phyloP scores from a whole-genome alignment of 108 stramenopile species.

The Nannochloropsis gaditana region DNA sequence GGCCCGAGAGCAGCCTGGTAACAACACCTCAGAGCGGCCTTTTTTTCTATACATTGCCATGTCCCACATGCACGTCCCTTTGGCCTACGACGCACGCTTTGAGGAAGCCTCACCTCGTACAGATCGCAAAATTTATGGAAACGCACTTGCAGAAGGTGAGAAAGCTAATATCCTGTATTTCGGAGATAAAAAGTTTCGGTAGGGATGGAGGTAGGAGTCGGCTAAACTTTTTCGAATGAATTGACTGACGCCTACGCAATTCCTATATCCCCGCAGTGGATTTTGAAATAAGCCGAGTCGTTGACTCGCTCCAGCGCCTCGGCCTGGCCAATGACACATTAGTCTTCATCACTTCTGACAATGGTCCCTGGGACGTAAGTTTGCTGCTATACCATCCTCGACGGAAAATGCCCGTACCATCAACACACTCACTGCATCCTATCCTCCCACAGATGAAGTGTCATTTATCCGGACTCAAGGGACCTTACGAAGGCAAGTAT shows the following conservation, averaged over 20 bases:
- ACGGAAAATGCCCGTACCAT: neutral
- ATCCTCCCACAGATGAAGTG: neutral
- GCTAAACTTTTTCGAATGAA: too few relatives aligned
- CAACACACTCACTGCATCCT: neutral
- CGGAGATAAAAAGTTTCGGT: too few relatives aligned
- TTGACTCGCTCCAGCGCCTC: neutral
- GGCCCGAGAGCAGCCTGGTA: neutral
- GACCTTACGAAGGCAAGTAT: conserved; percentile 22
- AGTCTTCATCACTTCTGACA: conserved; percentile 18
- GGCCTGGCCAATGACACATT: neutral
- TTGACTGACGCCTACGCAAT: too few relatives aligned
- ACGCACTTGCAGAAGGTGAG: conserved; percentile 12
- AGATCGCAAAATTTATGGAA: neutral
- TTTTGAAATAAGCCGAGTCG: neutral
- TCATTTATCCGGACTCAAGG: neutral
- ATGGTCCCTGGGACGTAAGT: conserved; percentile 20
- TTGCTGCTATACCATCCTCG: neutral
- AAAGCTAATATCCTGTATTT: neutral
- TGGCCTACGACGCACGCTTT: conserved; percentile 8
- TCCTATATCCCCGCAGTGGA: neutral
- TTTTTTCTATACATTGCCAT: neutral
- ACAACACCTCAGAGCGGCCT: neutral
- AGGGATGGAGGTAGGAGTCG: too few relatives aligned
- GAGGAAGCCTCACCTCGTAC: neutral
- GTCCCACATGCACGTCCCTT: neutral